Conservation (phyloP, 768 basidiomycete species). For the Hemileccinum rubropunctum region DNA sequence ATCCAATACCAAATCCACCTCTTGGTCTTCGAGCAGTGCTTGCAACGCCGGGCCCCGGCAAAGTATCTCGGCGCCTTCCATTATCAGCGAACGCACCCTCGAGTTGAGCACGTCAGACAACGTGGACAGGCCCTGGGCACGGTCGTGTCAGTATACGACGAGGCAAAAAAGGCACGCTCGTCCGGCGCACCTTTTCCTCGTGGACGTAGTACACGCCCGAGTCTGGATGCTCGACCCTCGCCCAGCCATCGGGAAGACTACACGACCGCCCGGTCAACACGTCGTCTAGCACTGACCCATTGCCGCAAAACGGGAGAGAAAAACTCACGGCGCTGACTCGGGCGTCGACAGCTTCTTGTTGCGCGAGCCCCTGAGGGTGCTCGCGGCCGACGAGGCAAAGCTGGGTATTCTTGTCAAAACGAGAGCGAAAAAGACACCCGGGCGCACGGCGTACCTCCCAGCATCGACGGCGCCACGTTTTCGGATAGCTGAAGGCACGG, state of each 20-base stretch:
- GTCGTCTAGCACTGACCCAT: too few species aligned
- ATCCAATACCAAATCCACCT: conserved; percentile 19
- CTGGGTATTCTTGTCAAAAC: too few species aligned
- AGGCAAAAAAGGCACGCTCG: not conserved
- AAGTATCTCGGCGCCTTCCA: conserved; percentile 12
- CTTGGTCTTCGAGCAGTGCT: conserved; percentile 6
- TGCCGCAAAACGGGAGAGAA: not conserved
- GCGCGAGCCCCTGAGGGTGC: conserved; percentile 18
- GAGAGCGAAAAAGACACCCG: not conserved
- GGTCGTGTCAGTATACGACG: not conserved
- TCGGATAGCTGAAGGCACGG: conserved; percentile 15
- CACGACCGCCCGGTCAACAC: conserved; percentile 1
- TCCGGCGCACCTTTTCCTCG: conserved; percentile 27
- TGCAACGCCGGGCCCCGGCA: conserved; percentile 2
- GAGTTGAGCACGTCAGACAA: conserved; percentile 9
- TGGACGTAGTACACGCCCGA: conserved; percentile 32
- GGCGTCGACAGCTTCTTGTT: not conserved
- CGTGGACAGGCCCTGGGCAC: conserved; percentile 12
- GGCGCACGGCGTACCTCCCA: conserved; percentile 7
- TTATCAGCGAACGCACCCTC: conserved; percentile 4
- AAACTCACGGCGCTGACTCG: conserved; percentile 9
- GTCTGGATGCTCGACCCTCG: conserved; percentile 30
- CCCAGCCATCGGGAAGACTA: conserved; percentile 26
- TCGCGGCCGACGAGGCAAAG: not conserved
- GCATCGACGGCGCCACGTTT: not conserved